Base-by-base conservation (phyloP, 441 rosid species). In the Jatropha podagrica region DNA sequence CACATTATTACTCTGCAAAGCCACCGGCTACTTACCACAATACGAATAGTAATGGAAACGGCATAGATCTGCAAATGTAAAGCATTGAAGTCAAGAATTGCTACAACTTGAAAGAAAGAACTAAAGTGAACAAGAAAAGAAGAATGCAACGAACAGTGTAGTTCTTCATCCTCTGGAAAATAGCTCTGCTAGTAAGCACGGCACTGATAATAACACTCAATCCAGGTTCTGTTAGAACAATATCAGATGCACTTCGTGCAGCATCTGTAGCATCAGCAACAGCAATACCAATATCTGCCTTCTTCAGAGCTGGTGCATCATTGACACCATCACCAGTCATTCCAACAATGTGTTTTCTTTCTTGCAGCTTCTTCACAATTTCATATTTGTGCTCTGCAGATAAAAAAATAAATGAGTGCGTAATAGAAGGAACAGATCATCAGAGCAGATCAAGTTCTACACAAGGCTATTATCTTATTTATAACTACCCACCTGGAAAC, bases 271-370 rank as follows among this genome's bases (percentile, higher is more conserved):
- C 91, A 84, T 93, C 96, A 66, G 95, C 95, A 23, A 93, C 97
- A 71, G 97, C 96, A 60, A 93, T 93, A 64, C 97, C 97, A 32
- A 93, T 93, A 78, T 93, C 97, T 0, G 97, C 97, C 87, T 88
- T 93, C 83, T 93, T 93, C 87, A 93, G 80, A 32, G 97, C 98
- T 5, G 98, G 98, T 69, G 98, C 98, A 71, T 93, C 98, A 59
- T 93, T 93, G 71, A 93, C 98, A 46, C 98, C 98, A 84, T 93
- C 98, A 38, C 98, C 98, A 1, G 98, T 93, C 98, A 93, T 93
- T 32, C 96, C 98, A 82, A 91, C 88, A 7, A 93, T 85, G 83
- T 93, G 98, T 81, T 90, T 89, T 76, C 76, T 76, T 76, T 90
- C 98, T 83, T 93, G 91, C 90, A 93, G 79, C 88, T 91, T 93